Evolutionary conservation across 2,329 filamentous ascomycete species (phyloP).

Genomic region (Apiospora marii): DNA sequence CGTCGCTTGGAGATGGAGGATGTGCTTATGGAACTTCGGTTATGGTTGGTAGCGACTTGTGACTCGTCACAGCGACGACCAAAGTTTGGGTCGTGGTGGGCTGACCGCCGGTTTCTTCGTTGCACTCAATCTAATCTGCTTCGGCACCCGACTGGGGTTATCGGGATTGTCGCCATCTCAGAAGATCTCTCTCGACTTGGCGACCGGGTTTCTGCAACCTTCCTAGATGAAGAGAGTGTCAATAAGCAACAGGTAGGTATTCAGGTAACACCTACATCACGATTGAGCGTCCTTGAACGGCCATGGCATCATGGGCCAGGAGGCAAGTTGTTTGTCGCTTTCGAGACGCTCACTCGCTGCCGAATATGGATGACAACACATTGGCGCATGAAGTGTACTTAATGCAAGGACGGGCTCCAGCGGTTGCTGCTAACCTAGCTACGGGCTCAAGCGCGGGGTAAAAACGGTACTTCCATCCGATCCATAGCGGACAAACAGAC

Average conservation of each 20-base stretch:
- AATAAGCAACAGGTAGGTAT: not conserved
- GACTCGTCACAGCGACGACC: not conserved
- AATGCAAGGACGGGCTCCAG: not conserved
- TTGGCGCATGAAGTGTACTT: not conserved
- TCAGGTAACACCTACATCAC: not conserved
- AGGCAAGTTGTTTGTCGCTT: not conserved
- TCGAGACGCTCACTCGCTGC: not conserved
- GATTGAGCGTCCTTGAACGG: not conserved
- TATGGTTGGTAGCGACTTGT: not conserved
- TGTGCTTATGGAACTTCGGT: not conserved
- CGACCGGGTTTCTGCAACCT: not conserved
- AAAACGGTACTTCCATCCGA: not conserved
- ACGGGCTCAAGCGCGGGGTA: not conserved
- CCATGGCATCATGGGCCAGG: too few species aligned
- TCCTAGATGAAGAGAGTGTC: not conserved
- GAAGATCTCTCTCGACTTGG: not conserved
- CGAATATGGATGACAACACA: not conserved
- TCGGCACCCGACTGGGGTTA: not conserved
- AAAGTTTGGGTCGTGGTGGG: not conserved
- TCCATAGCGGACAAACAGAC: not conserved
- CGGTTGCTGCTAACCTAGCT: not conserved
- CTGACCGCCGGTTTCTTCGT: not conserved
- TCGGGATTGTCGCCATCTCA: not conserved
- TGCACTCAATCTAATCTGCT: conserved; percentile 3
- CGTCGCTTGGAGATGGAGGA: not conserved